Evolutionary conservation across 2,329 filamentous ascomycete genomes (phyloP).

Genomic region (Aspergillus vadensis): DNA sequence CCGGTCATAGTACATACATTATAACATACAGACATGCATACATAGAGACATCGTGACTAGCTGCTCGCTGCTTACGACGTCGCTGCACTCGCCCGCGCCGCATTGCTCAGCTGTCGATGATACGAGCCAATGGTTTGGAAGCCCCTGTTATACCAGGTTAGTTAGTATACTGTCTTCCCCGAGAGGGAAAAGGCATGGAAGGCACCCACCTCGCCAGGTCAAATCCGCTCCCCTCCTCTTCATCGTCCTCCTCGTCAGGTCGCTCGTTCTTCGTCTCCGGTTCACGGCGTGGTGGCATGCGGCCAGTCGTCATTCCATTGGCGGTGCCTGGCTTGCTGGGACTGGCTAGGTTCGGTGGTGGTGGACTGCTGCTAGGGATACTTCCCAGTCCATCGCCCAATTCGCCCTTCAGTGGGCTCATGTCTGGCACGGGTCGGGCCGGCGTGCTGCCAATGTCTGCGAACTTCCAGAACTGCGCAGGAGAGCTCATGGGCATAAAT

Average conservation of each 20-base stretch:
- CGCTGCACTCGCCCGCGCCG: slow-evolving; percentile 40
- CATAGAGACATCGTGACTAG: background rate
- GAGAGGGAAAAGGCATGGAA: background rate
- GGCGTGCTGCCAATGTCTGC: slow-evolving; percentile 50
- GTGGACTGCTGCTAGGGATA: slow-evolving; percentile 52
- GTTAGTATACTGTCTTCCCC: slow-evolving; percentile 4
- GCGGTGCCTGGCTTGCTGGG: slow-evolving; percentile 47
- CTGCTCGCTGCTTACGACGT: slow-evolving; percentile 15
- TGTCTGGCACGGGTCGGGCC: slow-evolving; percentile 45
- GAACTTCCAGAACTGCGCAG: slow-evolving; percentile 55
- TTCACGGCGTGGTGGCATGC: slow-evolving; percentile 36
- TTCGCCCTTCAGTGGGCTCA: slow-evolving; percentile 51
- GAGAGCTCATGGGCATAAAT: slow-evolving; percentile 55
- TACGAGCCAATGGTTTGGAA: slow-evolving; percentile 53
- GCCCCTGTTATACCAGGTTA: slow-evolving; percentile 33
- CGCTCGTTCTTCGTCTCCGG: slow-evolving; percentile 26
- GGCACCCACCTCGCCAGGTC: slow-evolving; percentile 49
- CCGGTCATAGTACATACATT: background rate
- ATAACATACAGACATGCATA: slow-evolving; percentile 6
- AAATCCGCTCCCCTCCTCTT: slow-evolving; percentile 41
- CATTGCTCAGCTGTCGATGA: slow-evolving; percentile 46
- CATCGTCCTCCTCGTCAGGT: slow-evolving; percentile 45
- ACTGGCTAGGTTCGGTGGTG: slow-evolving; percentile 48
- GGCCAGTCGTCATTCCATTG: slow-evolving; percentile 33
- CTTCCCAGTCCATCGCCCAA: slow-evolving; percentile 38